Conservation (phyloP, 192 early-diverging fungal species). For the Backusella sp. region DNA sequence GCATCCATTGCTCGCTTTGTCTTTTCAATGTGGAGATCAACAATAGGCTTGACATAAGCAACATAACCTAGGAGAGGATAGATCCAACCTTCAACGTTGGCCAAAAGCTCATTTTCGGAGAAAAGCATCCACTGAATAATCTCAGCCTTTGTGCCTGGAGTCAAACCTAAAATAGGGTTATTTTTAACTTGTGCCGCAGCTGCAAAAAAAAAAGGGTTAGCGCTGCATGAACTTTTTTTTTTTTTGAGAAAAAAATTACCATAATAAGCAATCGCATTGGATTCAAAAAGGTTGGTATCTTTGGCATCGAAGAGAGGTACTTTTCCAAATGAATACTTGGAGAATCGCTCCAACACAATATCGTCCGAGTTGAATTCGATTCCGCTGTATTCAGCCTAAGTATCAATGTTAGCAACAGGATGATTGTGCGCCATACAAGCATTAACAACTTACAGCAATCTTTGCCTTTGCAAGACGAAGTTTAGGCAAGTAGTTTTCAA, state of each 20-base stretch:
- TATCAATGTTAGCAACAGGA: too few species aligned
- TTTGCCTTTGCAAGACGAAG: not conserved
- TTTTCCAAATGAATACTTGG: not conserved
- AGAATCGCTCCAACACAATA: not conserved
- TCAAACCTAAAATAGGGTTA: not conserved
- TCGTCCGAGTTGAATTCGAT: not conserved
- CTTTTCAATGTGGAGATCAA: slow-evolving; percentile 58
- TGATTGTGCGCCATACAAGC: too few species aligned
- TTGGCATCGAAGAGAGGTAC: not conserved
- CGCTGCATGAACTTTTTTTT: not conserved
- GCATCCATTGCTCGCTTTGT: not conserved
- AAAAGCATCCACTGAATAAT: slow-evolving; percentile 53
- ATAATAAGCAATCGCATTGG: not conserved
- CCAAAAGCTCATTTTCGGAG: slow-evolving; percentile 52
- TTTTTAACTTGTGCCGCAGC: not conserved
- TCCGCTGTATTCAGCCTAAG: not conserved
- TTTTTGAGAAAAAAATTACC: not conserved
- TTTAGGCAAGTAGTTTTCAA: not conserved
- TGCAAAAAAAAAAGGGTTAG: not conserved
- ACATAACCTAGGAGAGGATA: slow-evolving; percentile 40
- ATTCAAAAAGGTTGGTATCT: not conserved
- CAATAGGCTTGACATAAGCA: slow-evolving; percentile 43
- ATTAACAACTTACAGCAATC: not conserved
- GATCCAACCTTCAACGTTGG: slow-evolving; percentile 38
- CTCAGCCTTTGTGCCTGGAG: not conserved